Evolutionary conservation across 192 early-diverging fungal genomes (phyloP).

Genomic region (Rhizoclosmatium sp.): DNA sequence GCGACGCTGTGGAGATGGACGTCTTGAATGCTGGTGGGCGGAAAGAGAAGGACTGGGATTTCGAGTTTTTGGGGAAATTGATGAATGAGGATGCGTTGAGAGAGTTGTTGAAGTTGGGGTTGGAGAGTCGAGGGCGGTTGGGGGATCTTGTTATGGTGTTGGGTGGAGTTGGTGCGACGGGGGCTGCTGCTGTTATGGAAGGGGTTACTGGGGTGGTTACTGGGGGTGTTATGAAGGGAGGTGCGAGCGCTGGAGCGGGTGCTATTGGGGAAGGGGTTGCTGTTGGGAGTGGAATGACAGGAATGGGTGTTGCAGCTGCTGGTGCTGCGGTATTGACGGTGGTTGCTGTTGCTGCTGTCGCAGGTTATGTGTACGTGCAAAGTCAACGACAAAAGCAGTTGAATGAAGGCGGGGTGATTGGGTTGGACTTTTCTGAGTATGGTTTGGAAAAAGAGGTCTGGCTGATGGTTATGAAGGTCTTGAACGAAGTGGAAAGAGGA

Average conservation of each 20-base stretch:
- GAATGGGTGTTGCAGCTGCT: not conserved
- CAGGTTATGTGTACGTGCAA: slow-evolving; percentile 7
- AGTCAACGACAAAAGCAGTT: slow-evolving; percentile 10
- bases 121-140: slow-evolving; percentile 1
- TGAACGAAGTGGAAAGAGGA: not conserved
- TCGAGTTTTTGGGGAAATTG: slow-evolving; percentile 20
- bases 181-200: not conserved
- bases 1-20: not conserved
- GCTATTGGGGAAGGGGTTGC: not conserved
- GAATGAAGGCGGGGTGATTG: slow-evolving; percentile 24
- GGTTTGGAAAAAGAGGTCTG: slow-evolving; percentile 18
- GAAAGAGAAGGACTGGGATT: slow-evolving; percentile 21
- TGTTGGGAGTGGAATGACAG: not conserved
- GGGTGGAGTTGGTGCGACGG: not conserved
- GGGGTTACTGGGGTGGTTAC: slow-evolving; percentile 10
- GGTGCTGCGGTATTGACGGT: not conserved
- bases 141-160: slow-evolving; percentile 1
- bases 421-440: slow-evolving; percentile 27
- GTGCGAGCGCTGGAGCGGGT: not conserved
- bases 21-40: not conserved
- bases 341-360: not conserved
- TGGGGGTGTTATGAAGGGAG: not conserved
- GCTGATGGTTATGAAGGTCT: not conserved
- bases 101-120: not conserved
- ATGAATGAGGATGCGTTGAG: slow-evolving; percentile 15